Conservation (phyloP, 345 rosid genomes). For the Murraya paniculata region DNA sequence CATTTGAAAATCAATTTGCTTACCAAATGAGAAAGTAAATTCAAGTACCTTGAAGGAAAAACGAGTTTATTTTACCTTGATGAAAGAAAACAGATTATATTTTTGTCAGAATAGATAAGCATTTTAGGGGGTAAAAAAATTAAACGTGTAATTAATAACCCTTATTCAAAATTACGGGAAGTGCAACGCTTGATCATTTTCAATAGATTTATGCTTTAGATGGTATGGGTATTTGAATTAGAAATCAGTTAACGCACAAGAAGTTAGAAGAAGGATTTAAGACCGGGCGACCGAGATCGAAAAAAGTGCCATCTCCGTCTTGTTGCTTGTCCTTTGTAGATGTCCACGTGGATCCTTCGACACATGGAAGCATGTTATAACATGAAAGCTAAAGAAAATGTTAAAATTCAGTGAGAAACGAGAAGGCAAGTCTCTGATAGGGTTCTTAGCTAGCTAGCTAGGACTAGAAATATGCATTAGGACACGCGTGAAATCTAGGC, state of each 20-base stretch:
- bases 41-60: no score
- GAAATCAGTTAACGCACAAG: neutral
- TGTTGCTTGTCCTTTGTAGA: constrained; percentile 18
- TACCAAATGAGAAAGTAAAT: no score
- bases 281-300: constrained; percentile 17
- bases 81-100: neutral
- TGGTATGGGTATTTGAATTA: neutral
- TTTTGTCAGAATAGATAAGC: no score
- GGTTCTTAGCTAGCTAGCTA: neutral
- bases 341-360: constrained; percentile 8
- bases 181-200: no score
- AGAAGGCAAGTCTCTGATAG: neutral
- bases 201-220: no score
- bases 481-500: constrained; percentile 51
- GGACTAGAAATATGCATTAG: constrained; percentile 1
- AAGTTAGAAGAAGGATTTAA: constrained; percentile 1
- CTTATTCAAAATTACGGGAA: no score
- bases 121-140: fast-evolving
- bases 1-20: no score
- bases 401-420: constrained; percentile 25
- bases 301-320: constrained; percentile 25
- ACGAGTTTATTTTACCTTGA: neutral
- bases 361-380: neutral
- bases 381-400: constrained; percentile 12
- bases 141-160: no score